phyloP scores from a whole-genome alignment of 192 early-diverging fungal genomes.

The Backusella circina region DNA sequence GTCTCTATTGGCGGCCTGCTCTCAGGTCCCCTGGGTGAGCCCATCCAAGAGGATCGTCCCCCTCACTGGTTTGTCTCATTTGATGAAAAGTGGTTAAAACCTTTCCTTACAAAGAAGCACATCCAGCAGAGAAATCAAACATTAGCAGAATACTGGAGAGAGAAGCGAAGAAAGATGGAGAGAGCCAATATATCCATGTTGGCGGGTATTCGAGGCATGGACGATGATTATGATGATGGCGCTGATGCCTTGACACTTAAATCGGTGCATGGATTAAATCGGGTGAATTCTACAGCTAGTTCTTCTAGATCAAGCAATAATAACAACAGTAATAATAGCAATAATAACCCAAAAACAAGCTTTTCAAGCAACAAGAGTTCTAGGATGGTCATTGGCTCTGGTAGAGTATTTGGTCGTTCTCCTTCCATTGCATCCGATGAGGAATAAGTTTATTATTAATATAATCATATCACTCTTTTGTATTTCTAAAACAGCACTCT shows the following conservation, averaged over 20 bases:
- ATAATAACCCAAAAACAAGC: neutral
- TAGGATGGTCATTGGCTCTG: conserved; percentile 21
- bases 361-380: neutral
- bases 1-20: conserved; percentile 33
- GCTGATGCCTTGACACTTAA: conserved; percentile 22
- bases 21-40: conserved; percentile 33
- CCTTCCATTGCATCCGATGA: conserved; percentile 7
- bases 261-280: conserved; percentile 5
- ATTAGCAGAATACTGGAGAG: conserved; percentile 30
- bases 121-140: conserved; percentile 29
- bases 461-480: neutral
- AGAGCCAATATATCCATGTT: conserved; percentile 23
- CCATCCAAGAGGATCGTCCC: conserved; percentile 41
- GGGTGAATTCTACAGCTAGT: neutral
- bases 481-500: neutral
- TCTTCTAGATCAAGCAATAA: neutral
- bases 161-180: conserved; percentile 34
- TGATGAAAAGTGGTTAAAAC: conserved; percentile 77
- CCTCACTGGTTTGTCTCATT: conserved; percentile 84
- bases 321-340: neutral
- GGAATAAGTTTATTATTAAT: neutral
- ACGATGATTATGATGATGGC: neutral
- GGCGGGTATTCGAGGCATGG: conserved; percentile 13
- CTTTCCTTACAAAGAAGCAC: conserved; percentile 61
- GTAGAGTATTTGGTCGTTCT: conserved; percentile 34